A percentile compares a stretch with the other conserved stretches of the same genome.
phyloP scores from a whole-genome alignment of 805 yeast genomes.

The Saturnispora besseyi region DNA sequence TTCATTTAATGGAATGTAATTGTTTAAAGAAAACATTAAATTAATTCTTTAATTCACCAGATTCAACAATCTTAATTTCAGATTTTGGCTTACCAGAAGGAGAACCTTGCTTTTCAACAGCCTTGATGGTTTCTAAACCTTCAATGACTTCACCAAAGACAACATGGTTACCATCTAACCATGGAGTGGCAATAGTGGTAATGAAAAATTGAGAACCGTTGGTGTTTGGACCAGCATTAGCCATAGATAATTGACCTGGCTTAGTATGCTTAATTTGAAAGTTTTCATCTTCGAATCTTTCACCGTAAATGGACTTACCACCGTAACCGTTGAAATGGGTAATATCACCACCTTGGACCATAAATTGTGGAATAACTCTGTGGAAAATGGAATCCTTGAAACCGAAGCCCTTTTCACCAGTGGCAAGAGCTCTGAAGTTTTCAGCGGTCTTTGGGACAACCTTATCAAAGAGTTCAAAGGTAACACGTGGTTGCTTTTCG shows the following conservation, averaged over 20 bases:
- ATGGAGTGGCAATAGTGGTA: constrained; percentile 79
- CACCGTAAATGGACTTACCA: constrained; percentile 81
- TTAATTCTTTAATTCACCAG: constrained; percentile 43
- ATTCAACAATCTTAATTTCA: constrained; percentile 43
- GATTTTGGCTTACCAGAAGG: constrained; percentile 38
- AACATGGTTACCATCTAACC: constrained; percentile 92
- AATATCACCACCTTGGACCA: constrained; percentile 94
- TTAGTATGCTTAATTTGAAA: constrained; percentile 62
- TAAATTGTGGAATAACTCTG: constrained; percentile 92
- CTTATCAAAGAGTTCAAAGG: constrained; percentile 82
- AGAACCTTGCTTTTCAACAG: constrained; percentile 60
- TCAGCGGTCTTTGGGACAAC: constrained; percentile 93
- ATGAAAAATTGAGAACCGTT: constrained; percentile 97
- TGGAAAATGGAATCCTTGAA: constrained; percentile 83
- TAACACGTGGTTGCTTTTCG: constrained; percentile 43
- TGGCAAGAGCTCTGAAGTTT: constrained; percentile 89
- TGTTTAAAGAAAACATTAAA: neutral
- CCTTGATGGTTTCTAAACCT: constrained; percentile 79
- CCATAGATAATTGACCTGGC: constrained; percentile 87
- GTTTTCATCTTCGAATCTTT: constrained; percentile 71
- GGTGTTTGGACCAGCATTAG: constrained; percentile 97
- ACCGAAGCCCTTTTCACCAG: constrained; percentile 87
- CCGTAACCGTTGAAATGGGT: constrained; percentile 83
- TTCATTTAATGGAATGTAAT: neutral
- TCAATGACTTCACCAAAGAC: constrained; percentile 89